A percentile compares a stretch with the other conserved stretches of the same genome.
Conservation (phyloP, 768 basidiomycete species). For the Mycena olivaceomarginata region DNA sequence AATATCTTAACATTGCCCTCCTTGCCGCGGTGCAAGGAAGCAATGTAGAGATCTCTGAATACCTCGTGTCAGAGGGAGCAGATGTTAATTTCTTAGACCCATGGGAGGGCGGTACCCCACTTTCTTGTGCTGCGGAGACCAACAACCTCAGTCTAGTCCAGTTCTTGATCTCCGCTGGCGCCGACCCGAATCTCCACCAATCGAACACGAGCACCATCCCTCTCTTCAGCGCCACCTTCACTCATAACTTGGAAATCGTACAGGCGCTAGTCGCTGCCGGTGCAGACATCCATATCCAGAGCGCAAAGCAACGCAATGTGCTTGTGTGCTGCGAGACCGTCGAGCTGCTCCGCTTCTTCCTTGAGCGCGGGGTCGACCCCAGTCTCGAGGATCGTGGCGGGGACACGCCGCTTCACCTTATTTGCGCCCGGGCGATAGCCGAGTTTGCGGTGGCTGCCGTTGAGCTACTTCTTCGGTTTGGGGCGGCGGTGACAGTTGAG, state of each 20-base stretch:
- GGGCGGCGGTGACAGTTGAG: background rate
- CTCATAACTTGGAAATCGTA: background rate
- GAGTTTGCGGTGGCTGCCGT: background rate
- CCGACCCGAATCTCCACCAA: conserved; percentile 1
- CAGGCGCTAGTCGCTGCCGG: background rate
- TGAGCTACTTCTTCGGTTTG: background rate
- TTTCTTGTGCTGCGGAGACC: background rate
- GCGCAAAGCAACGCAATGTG: background rate
- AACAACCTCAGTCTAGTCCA: background rate
- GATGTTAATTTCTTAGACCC: background rate
- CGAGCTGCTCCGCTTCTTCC: background rate
- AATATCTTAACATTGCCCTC: background rate
- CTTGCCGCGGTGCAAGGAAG: background rate
- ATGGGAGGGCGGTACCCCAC: background rate
- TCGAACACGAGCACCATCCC: background rate
- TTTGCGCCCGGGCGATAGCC: background rate
- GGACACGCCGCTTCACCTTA: background rate
- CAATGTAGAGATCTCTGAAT: background rate
- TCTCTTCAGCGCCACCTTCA: background rate
- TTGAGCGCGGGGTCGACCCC: background rate
- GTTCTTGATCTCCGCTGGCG: background rate
- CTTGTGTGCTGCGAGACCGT: background rate
- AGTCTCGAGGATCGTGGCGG: background rate
- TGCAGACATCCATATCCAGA: background rate
- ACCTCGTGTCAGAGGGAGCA: background rate